These are phyloP conservation scores for Mycena galopus DNA, from an alignment of 768 basidiomycete genomes.

Conservation along the genomic window DNA sequence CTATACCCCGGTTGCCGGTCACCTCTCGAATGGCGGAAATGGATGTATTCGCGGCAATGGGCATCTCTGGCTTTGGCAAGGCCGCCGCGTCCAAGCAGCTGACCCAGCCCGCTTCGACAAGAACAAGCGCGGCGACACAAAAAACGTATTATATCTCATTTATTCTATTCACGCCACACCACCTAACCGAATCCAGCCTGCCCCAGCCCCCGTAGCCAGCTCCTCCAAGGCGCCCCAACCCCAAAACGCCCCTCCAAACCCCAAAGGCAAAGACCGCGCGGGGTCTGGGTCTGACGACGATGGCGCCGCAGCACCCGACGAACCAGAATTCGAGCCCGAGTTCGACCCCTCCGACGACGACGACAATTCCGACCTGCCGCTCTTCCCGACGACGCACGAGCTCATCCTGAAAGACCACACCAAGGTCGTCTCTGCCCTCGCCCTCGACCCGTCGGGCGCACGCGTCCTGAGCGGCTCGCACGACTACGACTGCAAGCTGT, in stretches of 20 bases:
- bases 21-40: slow-evolving; percentile 61
- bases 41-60: slow-evolving; percentile 87
- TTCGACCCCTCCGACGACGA: slow-evolving; percentile 69
- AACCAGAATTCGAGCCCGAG: slow-evolving; percentile 64
- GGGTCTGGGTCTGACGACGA: slow-evolving; percentile 44
- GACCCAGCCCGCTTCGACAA: slow-evolving; percentile 87
- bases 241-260: no score
- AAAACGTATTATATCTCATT: slow-evolving; percentile 24
- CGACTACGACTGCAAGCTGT: slow-evolving; percentile 98
- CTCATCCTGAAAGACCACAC: slow-evolving; percentile 93
- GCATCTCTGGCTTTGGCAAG: slow-evolving; percentile 88
- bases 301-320: slow-evolving; percentile 35
- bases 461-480: slow-evolving; percentile 92
- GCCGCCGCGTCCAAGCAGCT: slow-evolving; percentile 72
- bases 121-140: slow-evolving; percentile 69
- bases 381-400: slow-evolving; percentile 93
- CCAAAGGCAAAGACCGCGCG: no score
- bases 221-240: slow-evolving; percentile 36
- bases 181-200: slow-evolving; percentile 12
- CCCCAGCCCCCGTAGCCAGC: slow-evolving; percentile 26
- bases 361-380: slow-evolving; percentile 61
- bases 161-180: neutral
- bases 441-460: slow-evolving; percentile 95
- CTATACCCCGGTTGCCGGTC: neutral
- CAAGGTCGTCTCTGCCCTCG: slow-evolving; percentile 93